These are phyloP conservation scores for Aphanocladium album DNA, from an alignment of 2,329 filamentous ascomycete genomes.

Conservation along the genomic window DNA sequence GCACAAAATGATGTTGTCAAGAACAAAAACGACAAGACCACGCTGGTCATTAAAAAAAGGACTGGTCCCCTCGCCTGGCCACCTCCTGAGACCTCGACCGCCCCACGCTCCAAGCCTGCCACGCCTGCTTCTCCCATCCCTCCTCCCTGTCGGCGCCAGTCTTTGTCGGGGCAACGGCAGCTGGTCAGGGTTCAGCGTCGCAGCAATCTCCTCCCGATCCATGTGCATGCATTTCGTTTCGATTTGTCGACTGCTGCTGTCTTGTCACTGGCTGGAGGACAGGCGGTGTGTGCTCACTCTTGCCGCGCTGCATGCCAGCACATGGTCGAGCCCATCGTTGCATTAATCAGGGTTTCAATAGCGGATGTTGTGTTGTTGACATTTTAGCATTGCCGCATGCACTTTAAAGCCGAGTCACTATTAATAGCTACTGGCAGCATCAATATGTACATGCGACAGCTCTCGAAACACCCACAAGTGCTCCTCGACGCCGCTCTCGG, in stretches of 20 bases:
- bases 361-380: not conserved
- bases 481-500: not conserved
- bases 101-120: slow-evolving; percentile 3
- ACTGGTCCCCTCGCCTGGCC: not conserved
- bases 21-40: slow-evolving; percentile 5
- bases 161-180: slow-evolving; percentile 31
- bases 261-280: not conserved
- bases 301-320: not conserved
- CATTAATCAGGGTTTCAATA: not conserved
- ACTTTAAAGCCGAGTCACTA: not conserved
- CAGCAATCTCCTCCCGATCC: not conserved
- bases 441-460: not conserved
- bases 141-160: slow-evolving; percentile 19
- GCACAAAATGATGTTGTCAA: slow-evolving; percentile 8
- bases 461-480: not conserved
- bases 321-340: not conserved
- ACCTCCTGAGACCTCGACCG: slow-evolving; percentile 12
- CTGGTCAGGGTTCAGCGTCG: slow-evolving; percentile 1
- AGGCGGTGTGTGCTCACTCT: slow-evolving; percentile 2
- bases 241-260: not conserved
- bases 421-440: not conserved
- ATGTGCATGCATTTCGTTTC: not conserved
- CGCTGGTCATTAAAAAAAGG: slow-evolving; percentile 1
- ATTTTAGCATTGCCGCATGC: not conserved
- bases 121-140: not conserved